Percentiles rank a stretch among this genome's conserved stretches.
phyloP scores from a whole-genome alignment of 331 rosid species.

The Stylosanthes scabra region DNA sequence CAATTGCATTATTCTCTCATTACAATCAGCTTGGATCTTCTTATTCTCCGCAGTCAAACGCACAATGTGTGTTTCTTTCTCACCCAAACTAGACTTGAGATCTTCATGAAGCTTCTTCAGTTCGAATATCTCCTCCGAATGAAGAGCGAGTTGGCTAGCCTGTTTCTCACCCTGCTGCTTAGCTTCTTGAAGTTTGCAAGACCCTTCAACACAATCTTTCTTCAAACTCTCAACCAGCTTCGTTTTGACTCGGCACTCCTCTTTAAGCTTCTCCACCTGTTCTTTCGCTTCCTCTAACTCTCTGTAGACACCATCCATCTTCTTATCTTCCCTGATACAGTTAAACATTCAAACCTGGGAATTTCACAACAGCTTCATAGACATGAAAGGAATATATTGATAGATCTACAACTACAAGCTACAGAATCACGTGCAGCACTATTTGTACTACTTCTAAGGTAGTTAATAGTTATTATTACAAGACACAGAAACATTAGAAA shows the following conservation, averaged over 20 bases:
- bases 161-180: conserved; percentile 51
- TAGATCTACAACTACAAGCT: background rate
- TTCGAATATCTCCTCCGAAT: conserved; percentile 57
- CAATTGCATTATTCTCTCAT: conserved; percentile 48
- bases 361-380: background rate
- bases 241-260: conserved; percentile 47
- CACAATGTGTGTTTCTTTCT: conserved; percentile 47
- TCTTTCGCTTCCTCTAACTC: conserved; percentile 58
- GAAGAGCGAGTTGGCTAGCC: conserved; percentile 47
- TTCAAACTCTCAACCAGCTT: conserved; percentile 49
- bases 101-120: conserved; percentile 47
- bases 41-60: conserved; percentile 52
- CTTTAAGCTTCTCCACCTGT: conserved; percentile 59
- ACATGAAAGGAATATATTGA: background rate
- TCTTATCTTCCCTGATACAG: conserved; percentile 35
- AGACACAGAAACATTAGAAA: background rate
- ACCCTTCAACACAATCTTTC: conserved; percentile 45
- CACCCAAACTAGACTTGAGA: conserved; percentile 56
- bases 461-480: background rate
- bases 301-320: conserved; percentile 46
- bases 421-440: too few species aligned
- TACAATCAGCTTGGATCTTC: conserved; percentile 46
- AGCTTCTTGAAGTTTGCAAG: conserved; percentile 55
- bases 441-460: background rate
- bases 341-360: background rate